These are phyloP conservation scores for Acer campestre DNA, from an alignment of 345 rosid genomes.

Conservation along the genomic window DNA sequence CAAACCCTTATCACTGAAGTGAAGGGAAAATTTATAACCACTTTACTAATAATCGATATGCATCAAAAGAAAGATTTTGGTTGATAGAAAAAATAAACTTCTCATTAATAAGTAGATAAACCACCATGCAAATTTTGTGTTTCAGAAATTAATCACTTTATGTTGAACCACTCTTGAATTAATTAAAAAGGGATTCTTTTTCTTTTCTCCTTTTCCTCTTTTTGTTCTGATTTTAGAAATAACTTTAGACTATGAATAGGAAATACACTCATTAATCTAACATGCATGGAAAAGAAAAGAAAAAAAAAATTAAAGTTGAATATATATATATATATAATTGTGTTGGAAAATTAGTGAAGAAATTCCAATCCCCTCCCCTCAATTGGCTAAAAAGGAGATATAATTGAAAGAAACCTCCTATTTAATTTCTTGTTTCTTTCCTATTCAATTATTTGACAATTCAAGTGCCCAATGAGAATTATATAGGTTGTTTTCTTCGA, in stretches of 20 bases:
- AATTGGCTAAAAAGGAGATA: neutral
- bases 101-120: neutral
- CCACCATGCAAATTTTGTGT: neutral
- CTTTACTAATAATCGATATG: too few species aligned
- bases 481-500: too few species aligned
- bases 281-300: neutral
- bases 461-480: neutral
- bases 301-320: neutral
- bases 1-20: too few species aligned
- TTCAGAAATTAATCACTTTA: neutral
- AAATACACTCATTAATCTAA: neutral
- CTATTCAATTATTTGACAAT: neutral
- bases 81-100: neutral
- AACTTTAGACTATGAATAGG: neutral
- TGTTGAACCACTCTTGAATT: slow-evolving; percentile 9
- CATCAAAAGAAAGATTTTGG: neutral
- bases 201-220: neutral
- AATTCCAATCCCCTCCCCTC: neutral
- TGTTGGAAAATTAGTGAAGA: neutral
- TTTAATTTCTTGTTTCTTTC: neutral
- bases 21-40: too few species aligned
- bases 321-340: neutral
- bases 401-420: neutral
- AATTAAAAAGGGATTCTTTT: neutral
- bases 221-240: neutral